These are phyloP conservation scores for Aspergillus vadensis DNA, from an alignment of 2,329 filamentous ascomycete species.

Conservation along the genomic window DNA sequence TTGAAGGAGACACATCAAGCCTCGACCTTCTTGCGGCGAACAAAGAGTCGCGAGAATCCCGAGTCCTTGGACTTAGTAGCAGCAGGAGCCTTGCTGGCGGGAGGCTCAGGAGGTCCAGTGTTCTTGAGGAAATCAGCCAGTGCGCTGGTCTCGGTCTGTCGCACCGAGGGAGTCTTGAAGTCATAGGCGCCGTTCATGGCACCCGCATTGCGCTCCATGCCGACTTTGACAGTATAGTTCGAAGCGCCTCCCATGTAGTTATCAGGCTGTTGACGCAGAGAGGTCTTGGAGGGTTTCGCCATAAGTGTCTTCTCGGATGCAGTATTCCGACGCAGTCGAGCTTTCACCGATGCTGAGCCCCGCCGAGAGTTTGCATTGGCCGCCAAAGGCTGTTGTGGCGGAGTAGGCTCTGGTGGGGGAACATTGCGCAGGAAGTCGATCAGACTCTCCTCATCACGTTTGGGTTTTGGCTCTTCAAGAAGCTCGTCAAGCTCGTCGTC, in stretches of 20 bases:
- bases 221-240: slow-evolving; percentile 42
- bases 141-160: slow-evolving; percentile 59
- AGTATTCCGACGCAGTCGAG: slow-evolving; percentile 38
- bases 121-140: slow-evolving; percentile 72
- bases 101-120: slow-evolving; percentile 62
- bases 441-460: slow-evolving; percentile 49
- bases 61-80: slow-evolving; percentile 21
- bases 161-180: slow-evolving; percentile 26
- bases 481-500: slow-evolving; percentile 67
- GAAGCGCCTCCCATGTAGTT: slow-evolving; percentile 29
- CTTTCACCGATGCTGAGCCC: slow-evolving; percentile 32
- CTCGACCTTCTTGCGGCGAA: slow-evolving; percentile 34
- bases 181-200: slow-evolving; percentile 16
- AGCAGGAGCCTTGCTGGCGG: slow-evolving; percentile 20
- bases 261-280: slow-evolving; percentile 38
- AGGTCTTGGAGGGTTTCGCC: slow-evolving; percentile 36
- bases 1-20: slow-evolving; percentile 16
- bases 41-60: slow-evolving; percentile 39
- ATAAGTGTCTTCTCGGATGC: slow-evolving; percentile 32
- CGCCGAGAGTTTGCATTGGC: slow-evolving; percentile 24
- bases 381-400: slow-evolving; percentile 34
- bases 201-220: slow-evolving; percentile 36
- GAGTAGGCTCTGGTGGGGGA: slow-evolving; percentile 42
- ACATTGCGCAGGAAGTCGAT: slow-evolving; percentile 52
- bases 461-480: slow-evolving; percentile 42